These are phyloP conservation scores for Sanghuangporus weigelae DNA, from an alignment of 1,284 basidiomycete genomes.

Conservation along the genomic window DNA sequence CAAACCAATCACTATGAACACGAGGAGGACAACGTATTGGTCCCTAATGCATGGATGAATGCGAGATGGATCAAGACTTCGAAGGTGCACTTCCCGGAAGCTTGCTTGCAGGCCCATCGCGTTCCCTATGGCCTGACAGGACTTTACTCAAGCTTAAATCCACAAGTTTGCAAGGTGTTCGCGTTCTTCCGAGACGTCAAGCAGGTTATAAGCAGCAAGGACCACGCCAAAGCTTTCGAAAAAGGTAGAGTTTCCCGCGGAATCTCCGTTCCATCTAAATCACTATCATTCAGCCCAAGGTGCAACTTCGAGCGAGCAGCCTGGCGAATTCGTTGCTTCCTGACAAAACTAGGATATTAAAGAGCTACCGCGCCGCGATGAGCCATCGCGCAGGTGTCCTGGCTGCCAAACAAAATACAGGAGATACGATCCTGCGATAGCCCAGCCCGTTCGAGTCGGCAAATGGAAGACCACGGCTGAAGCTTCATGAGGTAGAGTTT, in stretches of 20 bases:
- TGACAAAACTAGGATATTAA: not conserved
- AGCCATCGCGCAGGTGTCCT: too few relatives aligned
- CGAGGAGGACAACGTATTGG: not conserved
- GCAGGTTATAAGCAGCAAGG: not conserved
- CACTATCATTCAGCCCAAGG: not conserved
- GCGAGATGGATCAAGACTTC: not conserved
- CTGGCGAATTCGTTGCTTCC: not conserved
- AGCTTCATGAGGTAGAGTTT: too few relatives aligned
- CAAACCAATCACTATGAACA: not conserved
- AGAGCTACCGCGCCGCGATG: too few relatives aligned
- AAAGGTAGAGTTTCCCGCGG: not conserved
- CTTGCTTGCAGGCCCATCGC: not conserved
- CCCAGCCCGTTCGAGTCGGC: not conserved
- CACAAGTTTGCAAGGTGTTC: not conserved
- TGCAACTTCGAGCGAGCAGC: not conserved
- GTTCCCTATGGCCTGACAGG: not conserved
- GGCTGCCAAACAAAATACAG: not conserved
- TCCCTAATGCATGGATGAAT: not conserved
- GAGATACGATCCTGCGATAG: not conserved
- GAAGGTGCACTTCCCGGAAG: not conserved
- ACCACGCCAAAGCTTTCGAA: too few relatives aligned
- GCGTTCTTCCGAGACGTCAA: not conserved
- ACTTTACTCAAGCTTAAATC: not conserved
- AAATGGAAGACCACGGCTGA: not conserved
- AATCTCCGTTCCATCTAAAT: not conserved